Conservation (phyloP, 2,329 filamentous ascomycete genomes). For the Diaporthe destruens region DNA sequence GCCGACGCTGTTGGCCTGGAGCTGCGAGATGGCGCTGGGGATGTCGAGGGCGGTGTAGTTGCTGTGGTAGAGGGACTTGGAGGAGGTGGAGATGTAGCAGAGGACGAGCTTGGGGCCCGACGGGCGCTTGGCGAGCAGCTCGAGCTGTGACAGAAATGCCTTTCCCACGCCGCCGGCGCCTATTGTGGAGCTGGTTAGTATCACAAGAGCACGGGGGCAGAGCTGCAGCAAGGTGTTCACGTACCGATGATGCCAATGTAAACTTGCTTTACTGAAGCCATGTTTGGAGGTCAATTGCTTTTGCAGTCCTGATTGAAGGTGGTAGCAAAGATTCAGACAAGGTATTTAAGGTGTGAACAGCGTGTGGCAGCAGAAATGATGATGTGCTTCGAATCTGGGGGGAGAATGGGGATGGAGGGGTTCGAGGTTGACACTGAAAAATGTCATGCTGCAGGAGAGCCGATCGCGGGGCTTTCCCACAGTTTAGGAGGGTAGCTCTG, state of each 20-base stretch:
- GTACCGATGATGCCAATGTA: constrained; percentile 60
- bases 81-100: constrained; percentile 87
- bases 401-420: constrained; percentile 41
- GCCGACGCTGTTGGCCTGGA: constrained; percentile 36
- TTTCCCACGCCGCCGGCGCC: constrained; percentile 95
- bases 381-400: not conserved
- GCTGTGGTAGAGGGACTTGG: constrained; percentile 81
- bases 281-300: constrained; percentile 36
- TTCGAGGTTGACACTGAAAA: constrained; percentile 40
- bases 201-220: not conserved
- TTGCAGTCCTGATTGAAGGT: not conserved
- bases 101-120: constrained; percentile 79
- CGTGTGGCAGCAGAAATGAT: not conserved
- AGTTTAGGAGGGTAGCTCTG: constrained; percentile 1
- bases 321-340: not conserved
- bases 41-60: constrained; percentile 78
- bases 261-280: constrained; percentile 52
- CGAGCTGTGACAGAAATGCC: constrained; percentile 87
- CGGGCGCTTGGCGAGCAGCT: constrained; percentile 73
- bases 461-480: constrained; percentile 47
- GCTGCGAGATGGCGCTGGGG: constrained; percentile 40
- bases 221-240: constrained; percentile 1
- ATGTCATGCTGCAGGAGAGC: constrained; percentile 44
- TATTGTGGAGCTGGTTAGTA: constrained; percentile 52
- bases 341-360: not conserved